Evolutionary conservation across 2,329 filamentous ascomycete genomes (phyloP).

Genomic region (Cladophialophora psammophila): DNA sequence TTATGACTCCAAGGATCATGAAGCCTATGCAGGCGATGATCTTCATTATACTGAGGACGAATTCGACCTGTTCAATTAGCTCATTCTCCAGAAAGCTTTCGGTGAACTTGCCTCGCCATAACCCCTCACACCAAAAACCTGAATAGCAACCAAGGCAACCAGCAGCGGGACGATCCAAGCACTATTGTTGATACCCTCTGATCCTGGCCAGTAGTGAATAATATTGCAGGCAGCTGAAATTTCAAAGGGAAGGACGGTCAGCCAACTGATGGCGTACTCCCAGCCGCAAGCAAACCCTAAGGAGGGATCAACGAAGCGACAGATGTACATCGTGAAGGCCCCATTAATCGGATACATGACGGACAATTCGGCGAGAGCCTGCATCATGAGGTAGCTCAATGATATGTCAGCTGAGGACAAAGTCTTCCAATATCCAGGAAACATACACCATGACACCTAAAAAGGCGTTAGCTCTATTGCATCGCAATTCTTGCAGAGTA

Average conservation of each 20-base stretch:
- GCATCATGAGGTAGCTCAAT: slow-evolving; percentile 57
- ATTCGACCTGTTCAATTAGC: slow-evolving; percentile 56
- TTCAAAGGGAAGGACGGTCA: slow-evolving; percentile 62
- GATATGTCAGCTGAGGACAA: slow-evolving; percentile 51
- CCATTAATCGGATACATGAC: slow-evolving; percentile 69
- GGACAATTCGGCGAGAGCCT: slow-evolving; percentile 67
- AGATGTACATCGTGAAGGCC: slow-evolving; percentile 66
- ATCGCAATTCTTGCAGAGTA: slow-evolving; percentile 37
- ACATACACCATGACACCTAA: slow-evolving; percentile 58
- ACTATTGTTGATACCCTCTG: slow-evolving; percentile 43
- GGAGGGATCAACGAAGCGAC: slow-evolving; percentile 67
- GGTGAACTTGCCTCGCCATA: slow-evolving; percentile 43
- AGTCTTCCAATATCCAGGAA: slow-evolving; percentile 54
- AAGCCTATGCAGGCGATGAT: slow-evolving; percentile 67
- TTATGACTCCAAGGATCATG: slow-evolving; percentile 81
- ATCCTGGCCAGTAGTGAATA: slow-evolving; percentile 65
- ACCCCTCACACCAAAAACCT: slow-evolving; percentile 63
- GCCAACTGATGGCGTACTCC: slow-evolving; percentile 62
- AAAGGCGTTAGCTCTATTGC: slow-evolving; percentile 19
- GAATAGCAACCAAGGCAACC: slow-evolving; percentile 34
- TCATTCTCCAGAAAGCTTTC: not conserved
- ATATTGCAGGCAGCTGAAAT: slow-evolving; percentile 61
- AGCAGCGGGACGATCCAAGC: slow-evolving; percentile 42
- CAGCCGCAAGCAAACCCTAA: slow-evolving; percentile 55
- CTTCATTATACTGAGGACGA: slow-evolving; percentile 65